Base-by-base conservation (phyloP, 805 yeast genomes). In the Saccharomyces paradoxus region DNA sequence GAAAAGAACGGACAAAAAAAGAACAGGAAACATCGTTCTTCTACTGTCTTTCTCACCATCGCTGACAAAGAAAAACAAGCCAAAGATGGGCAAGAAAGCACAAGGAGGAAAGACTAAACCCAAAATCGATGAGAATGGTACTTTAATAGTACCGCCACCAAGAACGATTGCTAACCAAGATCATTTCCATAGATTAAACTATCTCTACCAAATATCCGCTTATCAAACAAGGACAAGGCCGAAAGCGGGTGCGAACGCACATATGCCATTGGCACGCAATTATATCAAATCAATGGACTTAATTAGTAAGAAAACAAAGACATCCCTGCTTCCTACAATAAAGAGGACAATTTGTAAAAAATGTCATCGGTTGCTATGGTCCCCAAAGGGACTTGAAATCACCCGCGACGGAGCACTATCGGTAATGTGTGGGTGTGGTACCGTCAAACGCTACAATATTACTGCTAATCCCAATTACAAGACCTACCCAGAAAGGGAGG, bases 311-410 rank as follows among this genome's bases (percentile, higher is more conserved):
- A 86, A 84, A 62, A 79, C 83, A 1, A 91, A 87, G 17, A 65
- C 84, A 22, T 79, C 84, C 57, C 65, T 86, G 29, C 77, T 86
- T 44, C 90, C 91, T 0, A 69, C 71, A 37, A 58, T 89, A 10
- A 89, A 89, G 67, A 74, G 96, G 59, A 74, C 78, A 0, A 64
- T 84, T 14, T 89, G 96, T 69, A 88, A 87, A 61, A 71, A 70
- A 41, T 89, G 96, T 67, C 70, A 78, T 48, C 66, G 81, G 62
- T 77, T 50, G 49, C 65, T 0, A 59, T 74, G 32, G 30, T 29
- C 21, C 41, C 49, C 28, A 41, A 51, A 21, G 9, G 26, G 2
- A 22, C 53, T 84, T 1, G 74, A 37, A 13, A 55, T 81, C 21
- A 74, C 71, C 0, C 64, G 69, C 24, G 71, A 74, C 58, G 86